Base-by-base conservation (phyloP, 306 rosid genomes). In the Ochetophila trinervis region DNA sequence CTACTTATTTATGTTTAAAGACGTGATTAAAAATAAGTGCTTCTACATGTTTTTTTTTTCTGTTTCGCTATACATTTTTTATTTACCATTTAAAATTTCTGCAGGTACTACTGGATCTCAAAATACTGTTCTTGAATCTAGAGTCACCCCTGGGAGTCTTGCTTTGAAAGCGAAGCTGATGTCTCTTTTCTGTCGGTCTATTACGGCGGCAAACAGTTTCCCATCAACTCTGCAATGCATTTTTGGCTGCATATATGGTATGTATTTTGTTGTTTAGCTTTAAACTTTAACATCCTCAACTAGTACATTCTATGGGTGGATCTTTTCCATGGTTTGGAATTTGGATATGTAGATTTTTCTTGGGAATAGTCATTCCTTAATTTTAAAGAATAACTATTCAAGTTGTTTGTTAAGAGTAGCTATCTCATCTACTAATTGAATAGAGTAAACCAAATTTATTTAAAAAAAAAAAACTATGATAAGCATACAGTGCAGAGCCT, bases 181-280 rank as follows among this genome's bases (percentile, higher is more conserved):
- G 91, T 92, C 98, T 70, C 68, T 83, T 70, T 92, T 92, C 83
- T 92, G 96, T 83, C 91, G 89, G 68, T 92, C 96, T 69, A 84
- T 92, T 74, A 73, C 88, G 53, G 94, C 98, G 45, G 96, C 98
- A 65, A 89, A 92, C 76, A 85, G 91, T 86, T 89, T 92, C 71
- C 98, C 98, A 15, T 75, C 95, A 63, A 85, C 98, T 56, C 74
- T 92, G 86, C 98, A 92, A 79, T 89, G 98, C 84, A 89, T 92
- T 76, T 92, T 92, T 87, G 84, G 89, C 59, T 87, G 96, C 87
- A 84, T 92, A 70, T 92, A 89, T 68, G 98, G 98, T 92, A 82
- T 36, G 74, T 20, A 42, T 70, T 20, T 81, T 50, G 57, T 19
- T 65, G 27, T 63, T 30, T n/a, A 45, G 64, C 27, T 21, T 50